These are phyloP conservation scores for Boletellus ananiceps DNA, from an alignment of 768 basidiomycete genomes.

Conservation along the genomic window DNA sequence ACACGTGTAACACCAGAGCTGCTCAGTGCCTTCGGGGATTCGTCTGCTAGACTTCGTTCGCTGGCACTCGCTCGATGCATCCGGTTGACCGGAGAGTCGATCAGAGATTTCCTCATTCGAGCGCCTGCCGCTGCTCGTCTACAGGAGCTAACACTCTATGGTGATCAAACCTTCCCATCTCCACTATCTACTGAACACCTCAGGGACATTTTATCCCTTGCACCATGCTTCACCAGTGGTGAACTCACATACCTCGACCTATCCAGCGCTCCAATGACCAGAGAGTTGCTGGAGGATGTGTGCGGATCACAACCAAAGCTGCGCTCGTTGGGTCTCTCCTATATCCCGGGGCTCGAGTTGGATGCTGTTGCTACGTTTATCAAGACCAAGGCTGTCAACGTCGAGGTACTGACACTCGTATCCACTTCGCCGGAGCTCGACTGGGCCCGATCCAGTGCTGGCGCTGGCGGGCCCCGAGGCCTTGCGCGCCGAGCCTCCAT, in stretches of 20 bases:
- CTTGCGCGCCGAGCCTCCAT: conserved; percentile 66
- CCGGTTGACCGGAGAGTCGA: conserved; percentile 73
- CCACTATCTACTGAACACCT: conserved; percentile 68
- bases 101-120: conserved; percentile 66
- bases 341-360: conserved; percentile 70
- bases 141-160: conserved; percentile 82
- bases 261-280: conserved; percentile 74
- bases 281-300: conserved; percentile 42
- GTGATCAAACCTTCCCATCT: conserved; percentile 78
- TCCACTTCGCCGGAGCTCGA: conserved; percentile 74
- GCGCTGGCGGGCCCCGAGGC: conserved; percentile 28
- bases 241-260: conserved; percentile 84
- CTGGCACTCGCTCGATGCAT: conserved; percentile 85
- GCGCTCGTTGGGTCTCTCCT: conserved; percentile 85
- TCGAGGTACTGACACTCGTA: conserved; percentile 83
- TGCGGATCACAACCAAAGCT: conserved; percentile 67
- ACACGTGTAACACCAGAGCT: conserved; percentile 80
- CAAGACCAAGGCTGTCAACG: conserved; percentile 57
- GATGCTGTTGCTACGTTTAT: conserved; percentile 66
- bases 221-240: conserved; percentile 77
- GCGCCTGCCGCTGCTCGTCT: conserved; percentile 60
- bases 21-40: conserved; percentile 59
- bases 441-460: conserved; percentile 39
- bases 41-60: conserved; percentile 68
- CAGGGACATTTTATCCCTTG: conserved; percentile 56